phyloP scores from a whole-genome alignment of 441 rosid genomes.

The Manihot esculenta region DNA sequence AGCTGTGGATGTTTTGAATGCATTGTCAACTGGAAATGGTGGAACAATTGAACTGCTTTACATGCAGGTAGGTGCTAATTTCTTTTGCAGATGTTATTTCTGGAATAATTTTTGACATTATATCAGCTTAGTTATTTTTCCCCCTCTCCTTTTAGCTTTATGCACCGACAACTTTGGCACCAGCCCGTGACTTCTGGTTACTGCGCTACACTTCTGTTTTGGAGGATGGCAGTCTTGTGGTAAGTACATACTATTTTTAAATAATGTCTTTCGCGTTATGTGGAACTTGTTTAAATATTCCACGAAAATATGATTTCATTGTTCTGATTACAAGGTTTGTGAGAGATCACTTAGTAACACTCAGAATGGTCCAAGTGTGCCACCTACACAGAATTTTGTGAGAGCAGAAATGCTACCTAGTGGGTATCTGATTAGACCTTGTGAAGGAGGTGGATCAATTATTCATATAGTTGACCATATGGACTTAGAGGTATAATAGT shows the following conservation, averaged over 20 bases:
- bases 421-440: slow-evolving; percentile 90
- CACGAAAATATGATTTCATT: not conserved
- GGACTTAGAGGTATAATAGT: slow-evolving; percentile 73
- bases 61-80: slow-evolving; percentile 60
- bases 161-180: slow-evolving; percentile 97
- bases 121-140: not conserved
- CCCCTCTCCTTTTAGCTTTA: slow-evolving; percentile 50
- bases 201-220: slow-evolving; percentile 88
- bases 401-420: slow-evolving; percentile 96
- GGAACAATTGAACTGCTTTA: slow-evolving; percentile 97
- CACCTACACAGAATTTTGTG: slow-evolving; percentile 87
- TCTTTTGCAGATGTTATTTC: not conserved
- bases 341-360: slow-evolving; percentile 93
- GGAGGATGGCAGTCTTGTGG: slow-evolving; percentile 99
- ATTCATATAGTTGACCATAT: slow-evolving; percentile 93
- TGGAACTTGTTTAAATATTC: not conserved
- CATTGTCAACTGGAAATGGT: slow-evolving; percentile 88
- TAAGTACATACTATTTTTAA: slow-evolving; percentile 38
- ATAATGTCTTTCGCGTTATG: not conserved
- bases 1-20: slow-evolving; percentile 90
- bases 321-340: slow-evolving; percentile 49
- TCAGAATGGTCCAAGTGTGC: slow-evolving; percentile 94
- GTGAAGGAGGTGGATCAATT: slow-evolving; percentile 97
- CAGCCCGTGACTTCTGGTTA: slow-evolving; percentile 98
- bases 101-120: not conserved